Evolutionary conservation across 768 basidiomycete genomes (phyloP).

Genomic region (Dioszegia aurantiaca): DNA sequence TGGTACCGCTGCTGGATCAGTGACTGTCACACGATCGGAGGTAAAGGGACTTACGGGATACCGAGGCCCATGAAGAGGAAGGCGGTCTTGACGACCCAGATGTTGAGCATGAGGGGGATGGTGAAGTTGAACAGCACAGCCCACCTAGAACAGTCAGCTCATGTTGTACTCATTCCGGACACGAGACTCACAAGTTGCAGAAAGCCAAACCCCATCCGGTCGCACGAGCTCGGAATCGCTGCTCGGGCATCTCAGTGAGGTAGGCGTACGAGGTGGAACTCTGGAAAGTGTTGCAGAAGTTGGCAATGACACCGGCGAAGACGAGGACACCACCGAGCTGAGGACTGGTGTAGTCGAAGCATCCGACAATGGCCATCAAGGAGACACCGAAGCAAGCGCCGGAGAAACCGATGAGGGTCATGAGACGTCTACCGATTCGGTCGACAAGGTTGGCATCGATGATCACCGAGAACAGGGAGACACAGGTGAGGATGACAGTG

Average conservation of each 20-base stretch:
- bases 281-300: conserved; percentile 28
- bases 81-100: conserved; percentile 20
- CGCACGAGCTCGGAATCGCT: conserved; percentile 15
- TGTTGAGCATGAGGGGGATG: conserved; percentile 26
- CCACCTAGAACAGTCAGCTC: conserved; percentile 2
- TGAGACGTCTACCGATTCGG: conserved; percentile 21
- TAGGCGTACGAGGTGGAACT: conserved; percentile 24
- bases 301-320: conserved; percentile 21
- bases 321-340: conserved; percentile 19
- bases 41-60: conserved; percentile 14
- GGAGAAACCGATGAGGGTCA: conserved; percentile 21
- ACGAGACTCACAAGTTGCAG: conserved; percentile 18
- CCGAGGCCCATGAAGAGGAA: conserved; percentile 20
- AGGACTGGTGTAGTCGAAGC: conserved; percentile 18
- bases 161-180: neutral
- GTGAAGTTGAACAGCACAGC: conserved; percentile 23
- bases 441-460: conserved; percentile 22
- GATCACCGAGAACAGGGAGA: conserved; percentile 12
- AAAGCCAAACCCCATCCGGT: conserved; percentile 24
- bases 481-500: conserved; percentile 13
- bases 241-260: conserved; percentile 26
- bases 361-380: conserved; percentile 23
- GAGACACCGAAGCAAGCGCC: conserved; percentile 18
- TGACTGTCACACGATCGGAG: neutral
- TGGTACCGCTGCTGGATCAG: conserved; percentile 7